Evolutionary conservation across 305 asterid genomes (phyloP), one percentile per base, ranked within the genome.

Genomic region (Andrographis paniculata): DNA sequence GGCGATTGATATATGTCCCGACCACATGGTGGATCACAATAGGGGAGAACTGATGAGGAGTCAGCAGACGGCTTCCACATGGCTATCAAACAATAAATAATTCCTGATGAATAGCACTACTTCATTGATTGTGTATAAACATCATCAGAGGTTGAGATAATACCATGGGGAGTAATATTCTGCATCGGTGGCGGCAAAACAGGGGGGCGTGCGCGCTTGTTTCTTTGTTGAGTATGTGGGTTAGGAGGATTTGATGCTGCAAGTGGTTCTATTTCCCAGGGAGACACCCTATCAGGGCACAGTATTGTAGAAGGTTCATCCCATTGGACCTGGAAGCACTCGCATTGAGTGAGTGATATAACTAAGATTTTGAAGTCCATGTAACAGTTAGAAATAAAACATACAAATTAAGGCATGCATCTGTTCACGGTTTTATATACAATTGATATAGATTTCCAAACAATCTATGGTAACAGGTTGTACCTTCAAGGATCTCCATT

Each of bases 241-340:
- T 45, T 65, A 27, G 76, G 58, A 53, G 79, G 67, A 6, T 65
- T 35, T 31, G 72, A 28, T 33, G 74, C 63, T 23, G 53, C 68
- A 33, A 71, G 56, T n/a, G 83, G 70, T 55, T 75, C 83, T 48
- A 72, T 38, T 33, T 75, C 83, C 79, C 83, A 84, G 1, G 92
- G 74, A 17, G 94, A 84, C 63, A 84, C 84, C 48, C 65, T 73
- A 52, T 77, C 89, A 1, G 96, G 96, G 17, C 95, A 95, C 61
- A 71, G 27, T 27, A 78, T 76, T 37, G 88, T 59, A 17, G 98
- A 80, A 23, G 88, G 80, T 48, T 79, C 91, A 58, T 79, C 91
- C 92, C 86, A 80, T 37, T 77, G 87, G 50, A 77, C 86, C 86
- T 80, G 78, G 41, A 69, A 20, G 37, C 13, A 10, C 12, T 6